Conservation (phyloP, 129 eudicot species). For the Escallonia rubra region DNA sequence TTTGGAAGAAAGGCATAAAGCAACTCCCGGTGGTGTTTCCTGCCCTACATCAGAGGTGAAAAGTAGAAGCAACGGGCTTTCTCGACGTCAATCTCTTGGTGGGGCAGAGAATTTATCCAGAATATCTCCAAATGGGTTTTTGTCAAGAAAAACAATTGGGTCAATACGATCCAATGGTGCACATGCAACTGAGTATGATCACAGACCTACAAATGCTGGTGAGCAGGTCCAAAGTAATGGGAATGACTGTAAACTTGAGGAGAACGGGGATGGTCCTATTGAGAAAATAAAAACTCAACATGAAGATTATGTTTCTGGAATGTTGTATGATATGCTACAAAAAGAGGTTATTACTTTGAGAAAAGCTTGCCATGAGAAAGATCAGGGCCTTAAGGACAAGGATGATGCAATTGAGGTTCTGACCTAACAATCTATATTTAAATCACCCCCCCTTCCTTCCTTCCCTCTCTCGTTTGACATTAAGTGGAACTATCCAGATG, state of each 20-base stretch:
- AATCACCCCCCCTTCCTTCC: too few relatives aligned
- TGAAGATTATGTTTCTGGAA: slow-evolving; percentile 84
- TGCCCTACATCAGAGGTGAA: slow-evolving; percentile 52
- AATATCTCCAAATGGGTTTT: slow-evolving; percentile 71
- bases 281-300: slow-evolving; percentile 44
- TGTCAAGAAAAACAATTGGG: slow-evolving; percentile 76
- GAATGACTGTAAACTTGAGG: slow-evolving; percentile 12
- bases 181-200: slow-evolving; percentile 15
- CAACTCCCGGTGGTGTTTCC: slow-evolving; percentile 43
- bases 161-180: slow-evolving; percentile 16
- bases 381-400: slow-evolving; percentile 94
- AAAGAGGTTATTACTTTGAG: slow-evolving; percentile 88
- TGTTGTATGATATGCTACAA: slow-evolving; percentile 87
- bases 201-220: slow-evolving; percentile 14
- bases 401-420: slow-evolving; percentile 92
- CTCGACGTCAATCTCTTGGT: slow-evolving; percentile 89
- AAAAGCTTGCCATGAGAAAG: slow-evolving; percentile 83
- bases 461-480: not conserved
- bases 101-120: slow-evolving; percentile 82
- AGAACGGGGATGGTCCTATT: slow-evolving; percentile 33
- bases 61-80: slow-evolving; percentile 50
- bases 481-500: slow-evolving; percentile 48
- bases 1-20: slow-evolving; percentile 77
- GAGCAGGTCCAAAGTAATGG: slow-evolving; percentile 30
- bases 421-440: too few relatives aligned